These are phyloP conservation scores for Ceratocystis ficicola DNA, from an alignment of 2,329 filamentous ascomycete species.

Conservation along the genomic window DNA sequence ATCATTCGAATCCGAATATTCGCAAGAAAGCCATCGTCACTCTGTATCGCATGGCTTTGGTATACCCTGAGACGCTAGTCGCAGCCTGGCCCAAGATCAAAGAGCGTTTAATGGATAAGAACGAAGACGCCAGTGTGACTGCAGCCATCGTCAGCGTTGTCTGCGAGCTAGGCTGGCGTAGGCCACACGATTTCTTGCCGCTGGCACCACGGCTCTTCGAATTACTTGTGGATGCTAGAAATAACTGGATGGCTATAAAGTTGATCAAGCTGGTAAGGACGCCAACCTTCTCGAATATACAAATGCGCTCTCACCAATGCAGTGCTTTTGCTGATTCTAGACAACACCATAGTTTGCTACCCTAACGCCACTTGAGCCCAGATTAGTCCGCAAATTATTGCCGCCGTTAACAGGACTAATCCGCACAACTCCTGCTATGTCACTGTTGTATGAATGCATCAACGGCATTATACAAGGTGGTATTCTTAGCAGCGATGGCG, in stretches of 20 bases:
- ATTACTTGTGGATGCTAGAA: conserved; percentile 76
- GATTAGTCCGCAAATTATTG: conserved; percentile 79
- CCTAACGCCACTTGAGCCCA: conserved; percentile 80
- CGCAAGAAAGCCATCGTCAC: conserved; percentile 95
- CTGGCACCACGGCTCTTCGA: conserved; percentile 87
- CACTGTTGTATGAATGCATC: conserved; percentile 94
- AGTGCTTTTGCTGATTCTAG: neutral
- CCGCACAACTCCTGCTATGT: conserved; percentile 91
- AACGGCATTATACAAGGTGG: conserved; percentile 96
- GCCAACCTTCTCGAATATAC: neutral
- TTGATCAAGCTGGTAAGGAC: conserved; percentile 77
- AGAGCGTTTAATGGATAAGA: conserved; percentile 77
- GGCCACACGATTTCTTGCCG: conserved; percentile 86
- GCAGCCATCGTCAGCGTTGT: conserved; percentile 94
- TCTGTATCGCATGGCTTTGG: conserved; percentile 79
- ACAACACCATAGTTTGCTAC: conserved; percentile 64
- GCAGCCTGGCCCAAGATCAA: conserved; percentile 97
- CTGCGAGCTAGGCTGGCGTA: conserved; percentile 86
- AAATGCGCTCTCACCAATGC: neutral
- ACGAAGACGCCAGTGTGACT: conserved; percentile 85
- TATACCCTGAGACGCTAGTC: conserved; percentile 89
- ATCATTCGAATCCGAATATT: conserved; percentile 72
- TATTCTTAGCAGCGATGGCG: conserved; percentile 72
- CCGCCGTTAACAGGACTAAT: conserved; percentile 88
- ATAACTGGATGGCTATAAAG: conserved; percentile 99